Conservation (phyloP, 2,329 filamentous ascomycete species). For the Apiospora aurea region DNA sequence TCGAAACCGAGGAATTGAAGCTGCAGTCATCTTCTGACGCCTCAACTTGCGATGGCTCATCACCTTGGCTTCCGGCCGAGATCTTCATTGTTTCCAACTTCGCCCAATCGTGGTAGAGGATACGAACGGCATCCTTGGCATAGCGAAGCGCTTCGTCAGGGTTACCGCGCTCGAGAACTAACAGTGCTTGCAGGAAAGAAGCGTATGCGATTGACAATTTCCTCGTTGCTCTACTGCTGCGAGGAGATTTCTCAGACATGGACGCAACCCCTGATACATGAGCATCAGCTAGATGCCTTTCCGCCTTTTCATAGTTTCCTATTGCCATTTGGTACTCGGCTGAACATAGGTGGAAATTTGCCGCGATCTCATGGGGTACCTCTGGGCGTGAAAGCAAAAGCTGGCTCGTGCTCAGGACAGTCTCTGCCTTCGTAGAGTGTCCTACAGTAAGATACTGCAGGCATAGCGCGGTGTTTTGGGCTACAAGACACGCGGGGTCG, state of each 20-base stretch:
- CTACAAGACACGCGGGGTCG: conserved; percentile 49
- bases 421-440: conserved; percentile 56
- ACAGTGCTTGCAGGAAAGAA: conserved; percentile 68
- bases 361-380: conserved; percentile 50
- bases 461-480: conserved; percentile 56
- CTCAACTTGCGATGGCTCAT: conserved; percentile 38
- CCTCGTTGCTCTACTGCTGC: conserved; percentile 49
- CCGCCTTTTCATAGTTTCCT: conserved; percentile 69
- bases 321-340: conserved; percentile 77
- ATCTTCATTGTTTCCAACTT: conserved; percentile 53
- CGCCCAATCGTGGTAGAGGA: conserved; percentile 63
- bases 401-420: conserved; percentile 65
- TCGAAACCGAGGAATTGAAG: conserved; percentile 38
- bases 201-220: conserved; percentile 66
- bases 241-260: conserved; percentile 35
- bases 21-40: conserved; percentile 38
- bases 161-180: conserved; percentile 69
- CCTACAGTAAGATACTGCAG: conserved; percentile 63
- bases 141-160: conserved; percentile 63
- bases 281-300: conserved; percentile 49
- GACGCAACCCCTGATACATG: conserved; percentile 45
- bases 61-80: conserved; percentile 29
- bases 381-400: conserved; percentile 51
- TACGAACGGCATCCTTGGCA: conserved; percentile 64
- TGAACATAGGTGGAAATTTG: conserved; percentile 70